A percentile compares a stretch with the other conserved stretches of the same genome.
These are phyloP conservation scores for Candida tibetensis DNA, from an alignment of 805 yeast genomes.

Conservation along the genomic window DNA sequence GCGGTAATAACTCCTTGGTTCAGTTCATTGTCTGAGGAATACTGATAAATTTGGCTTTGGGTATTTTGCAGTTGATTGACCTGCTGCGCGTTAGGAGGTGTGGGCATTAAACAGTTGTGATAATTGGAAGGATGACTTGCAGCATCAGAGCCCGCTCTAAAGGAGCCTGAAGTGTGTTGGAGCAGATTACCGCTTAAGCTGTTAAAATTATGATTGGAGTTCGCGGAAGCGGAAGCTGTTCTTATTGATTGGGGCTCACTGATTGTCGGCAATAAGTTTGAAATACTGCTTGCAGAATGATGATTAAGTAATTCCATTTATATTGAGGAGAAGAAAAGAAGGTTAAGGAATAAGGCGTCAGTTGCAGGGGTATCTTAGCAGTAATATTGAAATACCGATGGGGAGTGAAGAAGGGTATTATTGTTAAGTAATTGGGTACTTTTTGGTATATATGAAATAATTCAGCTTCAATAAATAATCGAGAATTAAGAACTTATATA, in stretches of 20 bases:
- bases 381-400: no score
- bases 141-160: background rate
- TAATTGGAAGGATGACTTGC: background rate
- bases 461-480: no score
- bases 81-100: slow-evolving; percentile 2
- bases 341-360: no score
- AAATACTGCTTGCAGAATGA: slow-evolving; percentile 1
- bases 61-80: slow-evolving; percentile 2
- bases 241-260: slow-evolving; percentile 1
- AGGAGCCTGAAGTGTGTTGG: no score
- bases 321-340: no score
- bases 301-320: slow-evolving; percentile 7
- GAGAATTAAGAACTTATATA: no score
- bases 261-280: background rate
- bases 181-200: no score
- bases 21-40: slow-evolving; percentile 10
- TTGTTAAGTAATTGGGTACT: no score
- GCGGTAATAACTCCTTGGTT: slow-evolving; percentile 3
- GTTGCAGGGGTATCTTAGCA: no score
- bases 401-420: no score
- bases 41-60: slow-evolving; percentile 2
- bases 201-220: no score
- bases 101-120: background rate
- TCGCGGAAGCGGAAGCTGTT: background rate
- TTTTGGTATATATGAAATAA: no score